phyloP scores from a whole-genome alignment of 1,284 basidiomycete species.

The Phlebopus sp. region DNA sequence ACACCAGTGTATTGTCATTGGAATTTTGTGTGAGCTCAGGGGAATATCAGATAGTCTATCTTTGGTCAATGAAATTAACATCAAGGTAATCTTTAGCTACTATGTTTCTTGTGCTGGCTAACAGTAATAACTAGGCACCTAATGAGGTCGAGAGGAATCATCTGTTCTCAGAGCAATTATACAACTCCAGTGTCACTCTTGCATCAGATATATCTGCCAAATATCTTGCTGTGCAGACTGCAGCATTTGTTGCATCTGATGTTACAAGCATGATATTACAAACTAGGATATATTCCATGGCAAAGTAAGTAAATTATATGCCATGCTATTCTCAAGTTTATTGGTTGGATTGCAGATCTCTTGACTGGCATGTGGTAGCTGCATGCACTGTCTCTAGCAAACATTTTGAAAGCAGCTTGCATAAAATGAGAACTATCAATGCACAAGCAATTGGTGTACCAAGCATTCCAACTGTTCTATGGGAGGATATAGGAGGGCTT shows the following conservation, averaged over 20 bases:
- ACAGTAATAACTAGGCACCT: slow-evolving; percentile 59
- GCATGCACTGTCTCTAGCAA: slow-evolving; percentile 33
- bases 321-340: neutral
- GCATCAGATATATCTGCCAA: slow-evolving; percentile 79
- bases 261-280: slow-evolving; percentile 70
- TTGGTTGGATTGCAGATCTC: neutral
- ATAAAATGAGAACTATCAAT: slow-evolving; percentile 77
- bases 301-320: slow-evolving; percentile 36
- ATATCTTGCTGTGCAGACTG: slow-evolving; percentile 83
- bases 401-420: slow-evolving; percentile 77
- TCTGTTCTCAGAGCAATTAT: slow-evolving; percentile 19
- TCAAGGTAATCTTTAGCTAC: slow-evolving; percentile 53
- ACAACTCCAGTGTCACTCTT: slow-evolving; percentile 32
- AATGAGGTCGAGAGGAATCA: slow-evolving; percentile 70
- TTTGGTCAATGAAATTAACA: slow-evolving; percentile 86
- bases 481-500: slow-evolving; percentile 98
- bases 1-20: slow-evolving; percentile 73
- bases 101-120: slow-evolving; percentile 6
- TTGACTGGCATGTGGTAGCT: neutral
- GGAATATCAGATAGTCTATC: slow-evolving; percentile 67
- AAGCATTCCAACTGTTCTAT: slow-evolving; percentile 93
- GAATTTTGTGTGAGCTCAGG: slow-evolving; percentile 70
- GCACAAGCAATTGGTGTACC: slow-evolving; percentile 95
- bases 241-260: slow-evolving; percentile 87
- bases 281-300: slow-evolving; percentile 60